Conservation (phyloP, 2,329 filamentous ascomycete species). For the Nectriaceae sp. region DNA sequence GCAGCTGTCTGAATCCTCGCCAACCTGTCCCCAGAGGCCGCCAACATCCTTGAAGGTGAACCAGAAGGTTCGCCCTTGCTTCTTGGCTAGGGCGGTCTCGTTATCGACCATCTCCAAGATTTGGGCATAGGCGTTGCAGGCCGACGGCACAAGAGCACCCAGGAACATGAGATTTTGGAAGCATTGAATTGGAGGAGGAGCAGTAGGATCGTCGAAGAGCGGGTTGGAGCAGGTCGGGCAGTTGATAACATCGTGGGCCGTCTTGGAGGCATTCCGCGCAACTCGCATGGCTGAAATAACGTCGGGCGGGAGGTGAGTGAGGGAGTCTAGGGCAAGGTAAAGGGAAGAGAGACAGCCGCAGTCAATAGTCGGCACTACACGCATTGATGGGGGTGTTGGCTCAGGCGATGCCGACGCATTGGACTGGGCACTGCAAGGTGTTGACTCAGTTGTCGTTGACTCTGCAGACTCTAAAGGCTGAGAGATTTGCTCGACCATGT, state of each 20-base stretch:
- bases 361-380: conserved; percentile 29
- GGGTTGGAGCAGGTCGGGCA: conserved; percentile 52
- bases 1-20: conserved; percentile 28
- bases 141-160: conserved; percentile 57
- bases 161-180: conserved; percentile 63
- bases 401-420: conserved; percentile 20
- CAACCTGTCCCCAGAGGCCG: conserved; percentile 47
- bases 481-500: conserved; percentile 23
- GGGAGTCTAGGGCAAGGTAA: conserved; percentile 52
- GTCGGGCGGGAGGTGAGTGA: conserved; percentile 48
- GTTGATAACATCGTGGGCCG: conserved; percentile 53
- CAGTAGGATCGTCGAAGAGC: conserved; percentile 34
- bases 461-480: conserved; percentile 12
- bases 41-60: conserved; percentile 51
- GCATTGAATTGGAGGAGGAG: conserved; percentile 45
- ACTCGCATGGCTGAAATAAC: conserved; percentile 49
- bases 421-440: conserved; percentile 22
- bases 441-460: conserved; percentile 13
- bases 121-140: conserved; percentile 57
- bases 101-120: conserved; percentile 57
- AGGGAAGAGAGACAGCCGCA: conserved; percentile 54
- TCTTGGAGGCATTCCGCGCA: conserved; percentile 48
- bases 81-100: conserved; percentile 48
- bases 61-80: conserved; percentile 41
- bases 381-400: conserved; percentile 12